These are phyloP conservation scores for Pseudogymnoascus sp. DNA, from an alignment of 2,329 filamentous ascomycete species.

Conservation along the genomic window DNA sequence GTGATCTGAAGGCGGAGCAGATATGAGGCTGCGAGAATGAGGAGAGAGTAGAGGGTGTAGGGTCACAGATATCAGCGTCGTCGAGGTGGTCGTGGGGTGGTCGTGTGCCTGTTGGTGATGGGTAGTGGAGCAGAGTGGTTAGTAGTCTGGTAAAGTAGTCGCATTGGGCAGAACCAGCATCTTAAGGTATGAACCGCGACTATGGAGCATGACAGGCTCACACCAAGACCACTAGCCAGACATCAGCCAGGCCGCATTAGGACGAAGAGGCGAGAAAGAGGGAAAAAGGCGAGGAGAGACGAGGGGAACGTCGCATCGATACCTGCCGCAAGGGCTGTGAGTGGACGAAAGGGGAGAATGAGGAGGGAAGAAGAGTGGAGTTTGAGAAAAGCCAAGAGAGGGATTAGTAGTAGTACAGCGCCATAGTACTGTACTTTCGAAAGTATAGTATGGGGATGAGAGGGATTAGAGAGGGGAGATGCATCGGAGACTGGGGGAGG, in stretches of 20 bases:
- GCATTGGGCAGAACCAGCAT: constrained; percentile 5
- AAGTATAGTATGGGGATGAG: constrained; percentile 2
- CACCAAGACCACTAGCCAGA: background rate
- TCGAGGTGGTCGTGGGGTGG: background rate
- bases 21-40: background rate
- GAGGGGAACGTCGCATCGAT: background rate
- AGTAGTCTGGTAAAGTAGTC: constrained; percentile 7
- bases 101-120: constrained; percentile 6
- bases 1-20: background rate
- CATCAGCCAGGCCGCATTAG: background rate
- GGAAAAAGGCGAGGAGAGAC: background rate
- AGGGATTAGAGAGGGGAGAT: background rate
- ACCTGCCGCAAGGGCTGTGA: background rate
- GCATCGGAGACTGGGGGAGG: constrained; percentile 2
- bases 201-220: background rate
- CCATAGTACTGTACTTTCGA: background rate
- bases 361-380: background rate
- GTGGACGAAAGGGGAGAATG: background rate
- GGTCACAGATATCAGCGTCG: background rate
- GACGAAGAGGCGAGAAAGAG: constrained; percentile 6
- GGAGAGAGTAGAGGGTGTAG: background rate
- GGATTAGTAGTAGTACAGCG: background rate
- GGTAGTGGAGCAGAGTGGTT: constrained; percentile 2
- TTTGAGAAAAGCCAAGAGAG: background rate
- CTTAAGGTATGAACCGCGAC: constrained; percentile 7